These are phyloP conservation scores for Gymnopilus dilepis DNA, from an alignment of 768 basidiomycete species.

Conservation along the genomic window DNA sequence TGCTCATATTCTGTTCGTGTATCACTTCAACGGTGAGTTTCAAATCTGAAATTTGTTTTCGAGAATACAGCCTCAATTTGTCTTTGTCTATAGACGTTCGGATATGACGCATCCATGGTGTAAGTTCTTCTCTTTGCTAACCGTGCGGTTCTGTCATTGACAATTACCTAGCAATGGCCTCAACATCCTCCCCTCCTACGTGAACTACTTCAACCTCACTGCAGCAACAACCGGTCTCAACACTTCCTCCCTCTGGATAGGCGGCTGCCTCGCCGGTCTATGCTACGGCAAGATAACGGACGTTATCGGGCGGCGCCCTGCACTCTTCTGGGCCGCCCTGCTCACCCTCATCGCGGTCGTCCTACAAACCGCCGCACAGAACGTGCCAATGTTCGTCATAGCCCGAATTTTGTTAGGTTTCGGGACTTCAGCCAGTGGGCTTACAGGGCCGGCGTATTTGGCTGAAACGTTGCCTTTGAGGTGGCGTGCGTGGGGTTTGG, in stretches of 20 bases:
- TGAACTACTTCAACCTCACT: constrained; percentile 21
- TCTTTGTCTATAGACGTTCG: constrained; percentile 20
- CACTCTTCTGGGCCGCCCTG: constrained; percentile 19
- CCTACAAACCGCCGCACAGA: constrained; percentile 22
- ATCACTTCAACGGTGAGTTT: constrained; percentile 23
- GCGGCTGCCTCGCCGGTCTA: constrained; percentile 19
- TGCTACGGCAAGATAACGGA: constrained; percentile 20
- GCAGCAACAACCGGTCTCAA: constrained; percentile 20
- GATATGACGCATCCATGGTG: constrained; percentile 26
- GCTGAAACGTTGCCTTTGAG: constrained; percentile 21
- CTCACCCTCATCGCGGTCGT: constrained; percentile 22
- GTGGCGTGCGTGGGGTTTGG: constrained; percentile 22
- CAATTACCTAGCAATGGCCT: constrained; percentile 14
- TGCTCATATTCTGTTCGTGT: constrained; percentile 22
- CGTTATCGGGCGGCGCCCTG: constrained; percentile 19
- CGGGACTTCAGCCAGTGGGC: constrained; percentile 22
- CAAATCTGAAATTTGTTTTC: not conserved
- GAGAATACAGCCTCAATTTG: too few species aligned
- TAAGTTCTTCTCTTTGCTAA: not conserved
- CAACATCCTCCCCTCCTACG: constrained; percentile 24
- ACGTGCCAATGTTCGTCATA: constrained; percentile 23
- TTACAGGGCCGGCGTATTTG: constrained; percentile 20
- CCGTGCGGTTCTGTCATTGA: too few species aligned
- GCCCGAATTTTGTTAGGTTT: constrained; percentile 22
- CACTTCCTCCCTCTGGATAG: constrained; percentile 25